phyloP scores from a whole-genome alignment of 2,329 filamentous ascomycete genomes.

The Myriosclerotinia scirpicola region DNA sequence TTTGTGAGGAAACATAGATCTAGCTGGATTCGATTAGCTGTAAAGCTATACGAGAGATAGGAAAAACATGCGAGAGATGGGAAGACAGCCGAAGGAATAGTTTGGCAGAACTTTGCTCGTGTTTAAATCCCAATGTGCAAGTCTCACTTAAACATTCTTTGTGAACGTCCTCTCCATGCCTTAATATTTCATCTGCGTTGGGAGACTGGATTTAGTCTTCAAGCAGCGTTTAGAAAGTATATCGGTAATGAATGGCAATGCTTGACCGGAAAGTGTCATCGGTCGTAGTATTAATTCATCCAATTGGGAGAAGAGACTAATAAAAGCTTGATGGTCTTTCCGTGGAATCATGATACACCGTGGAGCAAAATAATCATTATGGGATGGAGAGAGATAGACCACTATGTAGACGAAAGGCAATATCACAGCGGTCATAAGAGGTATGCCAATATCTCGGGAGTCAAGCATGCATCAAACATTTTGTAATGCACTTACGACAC shows the following conservation, averaged over 20 bases:
- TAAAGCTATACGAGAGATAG: neutral
- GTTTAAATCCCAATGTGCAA: neutral
- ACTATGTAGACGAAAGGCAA: no score
- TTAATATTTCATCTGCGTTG: no score
- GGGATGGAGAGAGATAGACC: neutral
- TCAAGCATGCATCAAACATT: neutral
- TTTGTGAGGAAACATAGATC: neutral
- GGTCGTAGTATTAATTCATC: no score
- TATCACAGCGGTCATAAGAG: neutral
- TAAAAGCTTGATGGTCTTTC: neutral
- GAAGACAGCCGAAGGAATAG: neutral
- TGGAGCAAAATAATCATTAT: neutral
- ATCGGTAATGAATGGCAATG: no score
- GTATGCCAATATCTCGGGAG: neutral
- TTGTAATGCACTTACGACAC: neutral
- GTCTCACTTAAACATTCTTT: neutral
- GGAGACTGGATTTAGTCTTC: no score
- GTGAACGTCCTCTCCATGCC: neutral
- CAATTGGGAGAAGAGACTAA: no score
- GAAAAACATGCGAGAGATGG: neutral
- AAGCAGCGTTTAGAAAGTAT: no score
- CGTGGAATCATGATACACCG: neutral
- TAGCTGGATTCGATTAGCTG: neutral
- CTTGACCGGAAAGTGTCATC: no score
- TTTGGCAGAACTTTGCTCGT: constrained; percentile 9